Evolutionary conservation across 192 early-diverging fungal species (phyloP), one percentile per base, ranked within the genome.

Genomic region (Paraglomus occultum): DNA sequence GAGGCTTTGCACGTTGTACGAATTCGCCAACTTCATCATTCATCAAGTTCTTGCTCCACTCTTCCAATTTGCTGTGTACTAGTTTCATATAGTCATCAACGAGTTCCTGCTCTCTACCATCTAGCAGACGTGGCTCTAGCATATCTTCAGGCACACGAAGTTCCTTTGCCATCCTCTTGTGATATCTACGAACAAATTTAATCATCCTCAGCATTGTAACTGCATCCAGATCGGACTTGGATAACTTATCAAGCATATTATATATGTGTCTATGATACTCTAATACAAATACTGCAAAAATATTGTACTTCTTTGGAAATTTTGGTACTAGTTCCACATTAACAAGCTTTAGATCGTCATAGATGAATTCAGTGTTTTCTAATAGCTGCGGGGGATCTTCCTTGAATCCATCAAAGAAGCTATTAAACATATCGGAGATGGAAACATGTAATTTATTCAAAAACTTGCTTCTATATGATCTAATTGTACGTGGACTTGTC

Each of bases 221-320:
- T n/a, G 92, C 90, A 58, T 99, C 95, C 42, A 97, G 83, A 63
- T 86, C 88, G 1, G 76, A 79, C 0, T 81, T 73, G 2, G 88
- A 88, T 70, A 97, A 87, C 64, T 83, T 80, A 75, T 93, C 87
- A 15, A 92, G 80, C 67, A 89, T 82, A 23, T 89, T 87, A 62
- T 96, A 95, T 2, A 98, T 89, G 39, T 91, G 86, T 53, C 89
- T 89, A 78, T 99, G 97, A 75, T 97, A 99, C 82, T 95, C 95
- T 39, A 95, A 80, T 2, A 98, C 92, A 77, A 91, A 97, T 68
- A 94, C 89, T 47, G 92, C 91, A 77, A 98, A 98, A n/a, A 97
- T 92, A 67, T 90, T 93, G 84, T 94, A 98, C 42, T 88, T 88
- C 53, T 89, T 86, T 7, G 97, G 96, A 59, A 97, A 96, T 6